A percentile compares a stretch with the other conserved stretches of the same genome.
phyloP scores from a whole-genome alignment of 345 rosid species.

The Cardiospermum halicacabum region DNA sequence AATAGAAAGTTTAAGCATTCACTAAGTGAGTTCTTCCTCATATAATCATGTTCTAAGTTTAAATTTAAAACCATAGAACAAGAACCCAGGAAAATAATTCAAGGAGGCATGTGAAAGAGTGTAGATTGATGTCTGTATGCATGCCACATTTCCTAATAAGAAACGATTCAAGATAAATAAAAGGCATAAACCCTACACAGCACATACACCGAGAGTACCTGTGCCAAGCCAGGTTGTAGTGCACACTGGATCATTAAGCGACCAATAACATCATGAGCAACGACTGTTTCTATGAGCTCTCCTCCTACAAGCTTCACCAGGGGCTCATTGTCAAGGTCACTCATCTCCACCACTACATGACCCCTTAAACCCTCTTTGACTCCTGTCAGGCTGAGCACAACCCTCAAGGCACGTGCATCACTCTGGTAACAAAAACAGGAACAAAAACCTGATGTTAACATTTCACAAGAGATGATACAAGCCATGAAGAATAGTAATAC shows the following conservation, averaged over 20 bases:
- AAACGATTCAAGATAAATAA: too few relatives aligned
- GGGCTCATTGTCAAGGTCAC: constrained; percentile 93
- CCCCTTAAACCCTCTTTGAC: constrained; percentile 80
- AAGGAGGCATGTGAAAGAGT: too few relatives aligned
- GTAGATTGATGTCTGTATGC: too few relatives aligned
- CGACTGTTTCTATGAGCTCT: constrained; percentile 84
- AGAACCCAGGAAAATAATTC: too few relatives aligned
- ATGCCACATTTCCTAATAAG: too few relatives aligned
- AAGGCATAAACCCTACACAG: too few relatives aligned
- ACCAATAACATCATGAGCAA: constrained; percentile 94
- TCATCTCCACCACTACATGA: constrained; percentile 96
- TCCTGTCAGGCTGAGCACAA: constrained; percentile 85
- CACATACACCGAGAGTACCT: constrained; percentile 48
- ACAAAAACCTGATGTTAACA: constrained; percentile 5
- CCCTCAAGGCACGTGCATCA: constrained; percentile 90
- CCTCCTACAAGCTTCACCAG: constrained; percentile 96
- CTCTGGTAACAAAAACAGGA: constrained; percentile 41
- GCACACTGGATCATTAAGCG: constrained; percentile 97
- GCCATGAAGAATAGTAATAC: constrained; percentile 1
- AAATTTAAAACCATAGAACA: too few relatives aligned
- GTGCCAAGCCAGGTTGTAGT: constrained; percentile 93
- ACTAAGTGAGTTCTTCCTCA: too few relatives aligned
- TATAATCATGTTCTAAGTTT: too few relatives aligned
- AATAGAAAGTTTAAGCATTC: too few relatives aligned
- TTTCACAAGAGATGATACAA: constrained; percentile 14